Evolutionary conservation across 2,329 filamentous ascomycete species (phyloP).

Genomic region (Botrytis pseudocinerea): DNA sequence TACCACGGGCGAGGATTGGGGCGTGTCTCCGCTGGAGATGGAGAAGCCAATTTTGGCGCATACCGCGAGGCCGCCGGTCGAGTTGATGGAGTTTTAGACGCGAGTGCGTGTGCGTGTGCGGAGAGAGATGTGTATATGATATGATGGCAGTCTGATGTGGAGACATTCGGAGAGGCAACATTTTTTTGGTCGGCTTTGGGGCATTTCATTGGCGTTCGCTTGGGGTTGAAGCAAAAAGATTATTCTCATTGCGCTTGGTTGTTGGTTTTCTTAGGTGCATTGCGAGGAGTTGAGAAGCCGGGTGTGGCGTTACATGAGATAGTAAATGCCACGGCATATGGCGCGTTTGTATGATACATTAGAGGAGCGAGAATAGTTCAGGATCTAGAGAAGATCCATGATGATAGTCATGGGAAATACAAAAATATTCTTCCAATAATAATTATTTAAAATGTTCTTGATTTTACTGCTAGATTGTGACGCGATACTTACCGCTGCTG

Average conservation of each 20-base stretch:
- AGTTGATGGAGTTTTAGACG: slow-evolving; percentile 53
- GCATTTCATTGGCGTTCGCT: slow-evolving; percentile 12
- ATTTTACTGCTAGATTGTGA: neutral
- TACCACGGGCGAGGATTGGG: slow-evolving; percentile 53
- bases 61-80: slow-evolving; percentile 63
- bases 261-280: slow-evolving; percentile 12
- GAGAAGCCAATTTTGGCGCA: slow-evolving; percentile 55
- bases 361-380: neutral
- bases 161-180: neutral
- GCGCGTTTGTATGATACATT: slow-evolving; percentile 16
- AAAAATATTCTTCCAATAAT: neutral
- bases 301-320: slow-evolving; percentile 6
- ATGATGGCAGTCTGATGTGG: neutral
- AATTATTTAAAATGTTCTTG: neutral
- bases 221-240: neutral
- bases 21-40: slow-evolving; percentile 46
- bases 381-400: neutral
- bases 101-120: accelerated
- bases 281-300: slow-evolving; percentile 19
- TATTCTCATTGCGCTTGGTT: neutral
- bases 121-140: slow-evolving; percentile 12
- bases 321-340: neutral
- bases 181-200: neutral
- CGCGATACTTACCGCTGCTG: neutral
- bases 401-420: neutral